Evolutionary conservation across 2,329 filamentous ascomycete genomes (phyloP).

Genomic region (Chrysosporium queenslandicum): DNA sequence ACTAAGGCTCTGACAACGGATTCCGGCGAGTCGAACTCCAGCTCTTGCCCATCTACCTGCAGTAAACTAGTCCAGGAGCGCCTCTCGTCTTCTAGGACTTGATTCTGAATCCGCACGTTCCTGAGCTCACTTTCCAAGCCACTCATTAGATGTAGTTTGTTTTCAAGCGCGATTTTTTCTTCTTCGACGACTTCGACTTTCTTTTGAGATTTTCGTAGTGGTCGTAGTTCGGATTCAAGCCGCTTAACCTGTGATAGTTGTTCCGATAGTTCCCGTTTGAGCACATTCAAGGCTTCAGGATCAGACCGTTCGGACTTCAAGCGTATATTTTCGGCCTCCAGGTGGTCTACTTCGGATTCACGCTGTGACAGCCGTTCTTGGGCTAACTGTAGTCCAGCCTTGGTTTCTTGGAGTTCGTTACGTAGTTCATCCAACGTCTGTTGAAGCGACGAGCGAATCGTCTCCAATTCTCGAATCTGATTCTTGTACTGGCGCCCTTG

Average conservation of each 20-base stretch:
- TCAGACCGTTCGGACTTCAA: slow-evolving; percentile 82
- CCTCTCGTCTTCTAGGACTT: slow-evolving; percentile 80
- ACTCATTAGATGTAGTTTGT: slow-evolving; percentile 64
- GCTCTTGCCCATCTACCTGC: slow-evolving; percentile 53
- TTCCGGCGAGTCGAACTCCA: slow-evolving; percentile 80
- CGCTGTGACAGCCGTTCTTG: slow-evolving; percentile 60
- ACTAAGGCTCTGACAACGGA: slow-evolving; percentile 75
- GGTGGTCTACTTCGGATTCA: slow-evolving; percentile 58
- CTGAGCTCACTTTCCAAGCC: slow-evolving; percentile 64
- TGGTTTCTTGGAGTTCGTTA: slow-evolving; percentile 46
- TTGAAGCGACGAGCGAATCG: slow-evolving; percentile 49
- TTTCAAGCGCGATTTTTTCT: slow-evolving; percentile 76
- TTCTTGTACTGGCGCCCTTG: slow-evolving; percentile 56
- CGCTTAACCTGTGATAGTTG: slow-evolving; percentile 85
- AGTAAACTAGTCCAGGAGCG: slow-evolving; percentile 79
- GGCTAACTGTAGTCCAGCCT: slow-evolving; percentile 46
- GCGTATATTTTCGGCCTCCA: slow-evolving; percentile 75
- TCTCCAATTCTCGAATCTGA: slow-evolving; percentile 51
- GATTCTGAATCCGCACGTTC: slow-evolving; percentile 71
- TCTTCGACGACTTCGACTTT: slow-evolving; percentile 92
- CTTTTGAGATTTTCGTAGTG: slow-evolving; percentile 69
- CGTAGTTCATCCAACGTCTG: slow-evolving; percentile 44
- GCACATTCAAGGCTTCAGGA: slow-evolving; percentile 70
- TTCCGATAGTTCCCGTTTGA: slow-evolving; percentile 79
- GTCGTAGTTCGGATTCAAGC: slow-evolving; percentile 74